phyloP scores from a whole-genome alignment of 768 basidiomycete genomes.

The Hygrocybe punicea region DNA sequence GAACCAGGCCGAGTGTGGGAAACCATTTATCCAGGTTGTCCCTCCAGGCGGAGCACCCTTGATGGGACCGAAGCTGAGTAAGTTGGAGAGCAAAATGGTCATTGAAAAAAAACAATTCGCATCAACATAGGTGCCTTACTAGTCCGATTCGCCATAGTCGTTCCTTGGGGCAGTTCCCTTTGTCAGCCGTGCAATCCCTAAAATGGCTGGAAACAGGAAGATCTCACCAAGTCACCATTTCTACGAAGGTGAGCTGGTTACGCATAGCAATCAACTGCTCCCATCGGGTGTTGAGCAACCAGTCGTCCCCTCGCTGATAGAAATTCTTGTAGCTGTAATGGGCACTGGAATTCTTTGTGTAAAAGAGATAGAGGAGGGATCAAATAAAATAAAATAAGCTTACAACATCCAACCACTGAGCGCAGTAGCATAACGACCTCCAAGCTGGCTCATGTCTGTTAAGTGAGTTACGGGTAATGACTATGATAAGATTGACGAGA shows the following conservation, averaged over 20 bases:
- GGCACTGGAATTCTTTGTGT: constrained; percentile 40
- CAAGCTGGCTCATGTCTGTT: constrained; percentile 44
- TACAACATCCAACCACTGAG: constrained; percentile 50
- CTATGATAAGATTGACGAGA: background rate
- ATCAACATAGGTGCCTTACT: constrained; percentile 36
- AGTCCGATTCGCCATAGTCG: constrained; percentile 75
- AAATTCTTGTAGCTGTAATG: constrained; percentile 62
- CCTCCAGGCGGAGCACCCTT: constrained; percentile 46
- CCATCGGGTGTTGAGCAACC: constrained; percentile 68
- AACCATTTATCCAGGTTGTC: constrained; percentile 43
- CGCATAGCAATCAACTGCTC: constrained; percentile 62
- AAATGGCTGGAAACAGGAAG: background rate
- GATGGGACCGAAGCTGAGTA: constrained; percentile 52
- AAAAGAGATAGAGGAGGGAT: background rate
- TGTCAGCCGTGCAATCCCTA: too few relatives aligned
- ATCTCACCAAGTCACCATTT: constrained; percentile 64
- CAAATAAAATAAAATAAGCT: constrained; percentile 15
- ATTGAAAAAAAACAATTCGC: background rate
- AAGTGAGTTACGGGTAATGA: background rate
- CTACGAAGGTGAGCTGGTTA: constrained; percentile 50
- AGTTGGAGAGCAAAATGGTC: background rate
- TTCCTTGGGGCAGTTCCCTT: too few relatives aligned
- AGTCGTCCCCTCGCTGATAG: constrained; percentile 62
- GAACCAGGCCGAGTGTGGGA: constrained; percentile 54
- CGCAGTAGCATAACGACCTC: constrained; percentile 43